Conservation (phyloP, 176 grass and related monocot genomes). For the Oryza rufipogon region DNA sequence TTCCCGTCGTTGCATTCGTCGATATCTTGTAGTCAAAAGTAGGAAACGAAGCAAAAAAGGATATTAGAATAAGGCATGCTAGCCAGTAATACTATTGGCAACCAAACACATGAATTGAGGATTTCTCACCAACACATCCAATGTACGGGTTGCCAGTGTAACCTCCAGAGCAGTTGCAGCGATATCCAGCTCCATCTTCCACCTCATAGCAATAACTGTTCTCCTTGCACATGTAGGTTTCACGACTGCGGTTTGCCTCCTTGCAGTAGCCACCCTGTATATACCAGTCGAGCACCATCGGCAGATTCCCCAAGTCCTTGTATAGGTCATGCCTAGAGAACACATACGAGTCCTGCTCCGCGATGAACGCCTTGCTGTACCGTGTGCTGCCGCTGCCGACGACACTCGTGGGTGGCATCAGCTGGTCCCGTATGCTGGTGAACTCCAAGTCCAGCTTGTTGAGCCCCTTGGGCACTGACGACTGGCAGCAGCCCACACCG, state of each 20-base stretch:
- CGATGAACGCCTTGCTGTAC: constrained; percentile 31
- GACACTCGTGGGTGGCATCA: background rate
- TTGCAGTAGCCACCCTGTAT: background rate
- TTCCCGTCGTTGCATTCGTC: constrained; percentile 35
- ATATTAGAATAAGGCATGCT: background rate
- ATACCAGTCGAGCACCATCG: constrained; percentile 22
- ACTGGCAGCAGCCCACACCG: constrained; percentile 45
- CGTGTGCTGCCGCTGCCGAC: background rate
- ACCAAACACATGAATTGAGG: background rate
- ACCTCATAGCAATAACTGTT: constrained; percentile 24
- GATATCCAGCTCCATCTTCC: background rate
- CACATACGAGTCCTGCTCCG: background rate
- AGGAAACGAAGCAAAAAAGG: background rate
- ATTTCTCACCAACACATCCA: constrained; percentile 31
- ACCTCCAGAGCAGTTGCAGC: constrained; percentile 37
- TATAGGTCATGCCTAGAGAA: constrained; percentile 4
- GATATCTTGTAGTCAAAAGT: constrained; percentile 34
- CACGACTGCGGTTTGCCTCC: background rate
- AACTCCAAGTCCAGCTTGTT: constrained; percentile 14
- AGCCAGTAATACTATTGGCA: background rate
- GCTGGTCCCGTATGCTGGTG: constrained; percentile 31
- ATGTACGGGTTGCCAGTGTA: constrained; percentile 16
- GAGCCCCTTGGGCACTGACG: constrained; percentile 29
- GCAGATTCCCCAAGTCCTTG: background rate
- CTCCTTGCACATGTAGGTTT: constrained; percentile 27